These are phyloP conservation scores for Jatropha multifida DNA, from an alignment of 441 rosid genomes.

Conservation along the genomic window DNA sequence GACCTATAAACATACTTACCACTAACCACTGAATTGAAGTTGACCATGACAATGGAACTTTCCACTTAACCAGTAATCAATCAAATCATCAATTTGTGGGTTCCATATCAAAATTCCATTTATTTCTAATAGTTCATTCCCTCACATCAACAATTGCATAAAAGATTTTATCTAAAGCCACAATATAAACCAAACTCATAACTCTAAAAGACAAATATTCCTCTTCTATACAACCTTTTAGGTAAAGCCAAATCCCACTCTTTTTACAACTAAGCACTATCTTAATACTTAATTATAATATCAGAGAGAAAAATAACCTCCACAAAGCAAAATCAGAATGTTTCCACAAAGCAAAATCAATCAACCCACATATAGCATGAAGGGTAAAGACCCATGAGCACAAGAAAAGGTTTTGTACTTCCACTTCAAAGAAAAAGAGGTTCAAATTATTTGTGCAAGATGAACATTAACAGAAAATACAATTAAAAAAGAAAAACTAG, in stretches of 20 bases:
- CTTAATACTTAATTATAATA: background rate
- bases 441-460: conserved; percentile 25
- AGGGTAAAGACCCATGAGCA: background rate
- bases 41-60: too few species aligned
- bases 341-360: conserved; percentile 4
- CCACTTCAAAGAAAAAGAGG: background rate
- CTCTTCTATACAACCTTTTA: background rate
- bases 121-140: background rate
- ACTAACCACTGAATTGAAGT: too few species aligned
- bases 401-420: conserved; percentile 8
- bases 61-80: background rate
- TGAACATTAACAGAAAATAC: background rate
- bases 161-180: background rate
- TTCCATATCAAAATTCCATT: background rate
- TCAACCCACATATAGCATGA: background rate
- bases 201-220: conserved; percentile 6
- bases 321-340: background rate
- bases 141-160: background rate
- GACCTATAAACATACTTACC: too few species aligned
- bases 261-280: conserved; percentile 1
- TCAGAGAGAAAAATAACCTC: background rate
- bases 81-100: background rate
- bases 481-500: background rate
- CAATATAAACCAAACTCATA: background rate
- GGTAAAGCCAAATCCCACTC: background rate